A percentile compares a stretch with the other conserved stretches of the same genome.
Evolutionary conservation across 352 stramenopile species (phyloP).

Genomic region (Phytophthora hibernalis): DNA sequence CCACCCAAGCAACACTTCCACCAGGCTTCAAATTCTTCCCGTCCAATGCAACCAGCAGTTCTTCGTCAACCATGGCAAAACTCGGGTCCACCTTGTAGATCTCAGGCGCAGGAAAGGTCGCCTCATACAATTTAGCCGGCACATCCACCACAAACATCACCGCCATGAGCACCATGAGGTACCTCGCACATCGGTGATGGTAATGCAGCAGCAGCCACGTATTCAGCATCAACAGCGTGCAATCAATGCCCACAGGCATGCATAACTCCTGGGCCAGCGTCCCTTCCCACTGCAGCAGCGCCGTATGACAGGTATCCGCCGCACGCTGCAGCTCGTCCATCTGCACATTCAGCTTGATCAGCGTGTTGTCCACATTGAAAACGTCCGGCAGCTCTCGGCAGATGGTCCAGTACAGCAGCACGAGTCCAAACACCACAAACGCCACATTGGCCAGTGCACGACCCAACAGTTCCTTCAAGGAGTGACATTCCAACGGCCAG

Average conservation of each 20-base stretch:
- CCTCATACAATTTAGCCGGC: slow-evolving; percentile 54
- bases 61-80: slow-evolving; percentile 79
- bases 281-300: slow-evolving; percentile 53
- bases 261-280: slow-evolving; percentile 65
- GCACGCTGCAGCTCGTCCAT: slow-evolving; percentile 46
- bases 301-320: slow-evolving; percentile 46
- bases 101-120: slow-evolving; percentile 60
- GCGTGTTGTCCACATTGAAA: slow-evolving; percentile 37
- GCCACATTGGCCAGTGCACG: slow-evolving; percentile 55
- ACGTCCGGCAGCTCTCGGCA: slow-evolving; percentile 68
- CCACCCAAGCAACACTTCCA: slow-evolving; percentile 76
- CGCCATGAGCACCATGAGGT: slow-evolving; percentile 54
- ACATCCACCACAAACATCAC: slow-evolving; percentile 55
- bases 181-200: slow-evolving; percentile 62
- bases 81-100: slow-evolving; percentile 69
- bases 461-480: slow-evolving; percentile 54
- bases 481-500: slow-evolving; percentile 75
- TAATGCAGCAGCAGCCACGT: slow-evolving; percentile 57
- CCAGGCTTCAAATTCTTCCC: slow-evolving; percentile 82
- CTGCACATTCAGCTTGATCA: slow-evolving; percentile 51
- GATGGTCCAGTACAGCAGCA: slow-evolving; percentile 67
- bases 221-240: slow-evolving; percentile 46
- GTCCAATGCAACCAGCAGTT: slow-evolving; percentile 67
- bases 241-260: slow-evolving; percentile 60
- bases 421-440: slow-evolving; percentile 52